Conservation (phyloP, 805 yeast species). For the Wilhelminamyces savonicus region DNA sequence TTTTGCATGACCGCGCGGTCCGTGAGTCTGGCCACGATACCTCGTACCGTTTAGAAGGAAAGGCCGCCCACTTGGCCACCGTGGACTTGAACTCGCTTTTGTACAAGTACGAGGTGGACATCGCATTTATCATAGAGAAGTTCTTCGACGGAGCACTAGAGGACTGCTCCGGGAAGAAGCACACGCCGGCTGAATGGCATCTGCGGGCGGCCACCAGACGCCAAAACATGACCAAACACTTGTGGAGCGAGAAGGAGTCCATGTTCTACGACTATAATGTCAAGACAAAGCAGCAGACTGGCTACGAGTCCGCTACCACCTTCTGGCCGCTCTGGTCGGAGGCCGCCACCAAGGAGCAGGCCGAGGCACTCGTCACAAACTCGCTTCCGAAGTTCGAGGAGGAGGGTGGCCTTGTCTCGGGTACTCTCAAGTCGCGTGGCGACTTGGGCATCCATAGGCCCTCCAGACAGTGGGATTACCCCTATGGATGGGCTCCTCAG, state of each 20-base stretch:
- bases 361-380: slow-evolving; percentile 48
- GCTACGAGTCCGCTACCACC: slow-evolving; percentile 81
- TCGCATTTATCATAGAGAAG: slow-evolving; percentile 54
- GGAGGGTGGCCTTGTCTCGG: slow-evolving; percentile 84
- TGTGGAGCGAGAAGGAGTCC: slow-evolving; percentile 80
- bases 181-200: slow-evolving; percentile 55
- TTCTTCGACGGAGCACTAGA: slow-evolving; percentile 47
- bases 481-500: slow-evolving; percentile 98
- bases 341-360: slow-evolving; percentile 59
- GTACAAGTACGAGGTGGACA: slow-evolving; percentile 86
- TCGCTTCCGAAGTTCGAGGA: slow-evolving; percentile 71
- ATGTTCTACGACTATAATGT: slow-evolving; percentile 83
- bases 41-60: slow-evolving; percentile 80
- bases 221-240: slow-evolving; percentile 51
- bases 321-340: slow-evolving; percentile 93
- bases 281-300: slow-evolving; percentile 44
- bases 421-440: slow-evolving; percentile 72
- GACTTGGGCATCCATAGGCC: slow-evolving; percentile 64
- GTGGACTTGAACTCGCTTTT: slow-evolving; percentile 81
- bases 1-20: slow-evolving; percentile 88
- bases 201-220: slow-evolving; percentile 51
- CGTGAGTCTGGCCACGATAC: slow-evolving; percentile 98
- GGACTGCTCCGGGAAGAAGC: slow-evolving; percentile 15
- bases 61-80: slow-evolving; percentile 84
- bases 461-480: slow-evolving; percentile 97